Conservation (phyloP, 2,329 filamentous ascomycete genomes). For the Verruconis gallopava region DNA sequence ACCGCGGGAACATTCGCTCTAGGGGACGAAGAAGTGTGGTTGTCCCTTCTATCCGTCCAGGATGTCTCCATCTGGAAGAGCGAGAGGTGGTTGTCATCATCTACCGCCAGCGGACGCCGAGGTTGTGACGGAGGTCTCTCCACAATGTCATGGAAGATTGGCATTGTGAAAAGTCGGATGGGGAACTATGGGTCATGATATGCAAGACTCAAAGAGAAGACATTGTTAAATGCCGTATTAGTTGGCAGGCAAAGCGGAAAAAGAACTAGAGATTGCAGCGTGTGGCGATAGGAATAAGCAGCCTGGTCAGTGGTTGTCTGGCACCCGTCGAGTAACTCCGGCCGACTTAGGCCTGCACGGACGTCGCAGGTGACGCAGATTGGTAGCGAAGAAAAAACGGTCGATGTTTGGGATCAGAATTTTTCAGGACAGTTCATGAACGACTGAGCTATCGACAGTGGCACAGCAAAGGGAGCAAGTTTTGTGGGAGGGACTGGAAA, state of each 20-base stretch:
- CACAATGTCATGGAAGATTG: conserved; percentile 11
- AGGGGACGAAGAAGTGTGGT: neutral
- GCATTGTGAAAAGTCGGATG: conserved; percentile 8
- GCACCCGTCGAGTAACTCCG: too few species aligned
- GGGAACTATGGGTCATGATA: neutral
- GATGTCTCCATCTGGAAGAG: neutral
- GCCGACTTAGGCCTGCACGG: neutral
- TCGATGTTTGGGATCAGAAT: neutral
- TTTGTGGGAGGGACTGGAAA: neutral
- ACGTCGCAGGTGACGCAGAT: neutral
- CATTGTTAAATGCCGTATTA: neutral
- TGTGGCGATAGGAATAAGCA: too few species aligned
- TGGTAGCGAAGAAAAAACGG: neutral
- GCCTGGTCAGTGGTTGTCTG: too few species aligned
- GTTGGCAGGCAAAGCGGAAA: neutral
- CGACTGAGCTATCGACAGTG: too few species aligned
- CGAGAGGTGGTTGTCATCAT: neutral
- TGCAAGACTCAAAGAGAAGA: conserved; percentile 1
- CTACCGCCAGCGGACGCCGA: neutral
- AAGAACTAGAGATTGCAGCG: too few species aligned
- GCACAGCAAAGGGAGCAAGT: neutral
- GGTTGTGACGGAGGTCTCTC: conserved; percentile 1
- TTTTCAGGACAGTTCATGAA: too few species aligned
- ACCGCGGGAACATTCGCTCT: neutral
- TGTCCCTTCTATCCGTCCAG: neutral